Percentiles rank a stretch among this genome's conserved stretches.
These are phyloP conservation scores for Cordyceps cicadae DNA, from an alignment of 2,329 filamentous ascomycete genomes.

Conservation along the genomic window DNA sequence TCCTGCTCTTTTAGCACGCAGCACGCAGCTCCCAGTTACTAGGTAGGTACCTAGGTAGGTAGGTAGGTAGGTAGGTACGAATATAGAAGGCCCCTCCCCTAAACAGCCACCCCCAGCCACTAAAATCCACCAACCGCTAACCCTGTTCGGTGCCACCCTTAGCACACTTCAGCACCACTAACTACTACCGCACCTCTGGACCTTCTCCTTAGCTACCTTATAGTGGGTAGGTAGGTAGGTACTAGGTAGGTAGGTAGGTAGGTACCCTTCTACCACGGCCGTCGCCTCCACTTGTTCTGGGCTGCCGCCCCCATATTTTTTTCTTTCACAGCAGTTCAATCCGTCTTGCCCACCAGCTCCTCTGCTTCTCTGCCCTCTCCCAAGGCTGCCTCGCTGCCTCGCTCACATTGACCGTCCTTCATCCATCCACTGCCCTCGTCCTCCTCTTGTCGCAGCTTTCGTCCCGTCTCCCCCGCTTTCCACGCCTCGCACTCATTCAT, in stretches of 20 bases:
- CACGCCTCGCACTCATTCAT: constrained; percentile 11
- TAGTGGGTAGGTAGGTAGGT: no score
- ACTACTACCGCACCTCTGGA: no score
- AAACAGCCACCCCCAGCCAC: neutral
- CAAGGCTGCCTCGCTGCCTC: neutral
- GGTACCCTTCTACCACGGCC: neutral
- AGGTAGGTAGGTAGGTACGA: no score
- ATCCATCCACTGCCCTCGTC: neutral
- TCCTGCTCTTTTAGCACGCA: neutral
- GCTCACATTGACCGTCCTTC: neutral
- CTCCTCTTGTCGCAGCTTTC: constrained; percentile 17
- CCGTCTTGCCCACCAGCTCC: neutral
- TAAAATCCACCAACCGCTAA: neutral
- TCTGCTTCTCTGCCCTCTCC: neutral
- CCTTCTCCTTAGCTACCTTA: neutral
- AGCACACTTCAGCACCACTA: neutral
- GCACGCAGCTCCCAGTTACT: no score
- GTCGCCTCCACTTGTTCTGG: constrained; percentile 6
- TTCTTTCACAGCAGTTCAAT: neutral
- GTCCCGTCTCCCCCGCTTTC: constrained; percentile 16
- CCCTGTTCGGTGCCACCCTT: neutral
- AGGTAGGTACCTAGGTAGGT: no score
- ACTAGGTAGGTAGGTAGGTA: no score
- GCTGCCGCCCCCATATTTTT: constrained; percentile 1
- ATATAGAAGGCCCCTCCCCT: neutral